phyloP scores from a whole-genome alignment of 345 rosid species.

The Boechera retrofracta region DNA sequence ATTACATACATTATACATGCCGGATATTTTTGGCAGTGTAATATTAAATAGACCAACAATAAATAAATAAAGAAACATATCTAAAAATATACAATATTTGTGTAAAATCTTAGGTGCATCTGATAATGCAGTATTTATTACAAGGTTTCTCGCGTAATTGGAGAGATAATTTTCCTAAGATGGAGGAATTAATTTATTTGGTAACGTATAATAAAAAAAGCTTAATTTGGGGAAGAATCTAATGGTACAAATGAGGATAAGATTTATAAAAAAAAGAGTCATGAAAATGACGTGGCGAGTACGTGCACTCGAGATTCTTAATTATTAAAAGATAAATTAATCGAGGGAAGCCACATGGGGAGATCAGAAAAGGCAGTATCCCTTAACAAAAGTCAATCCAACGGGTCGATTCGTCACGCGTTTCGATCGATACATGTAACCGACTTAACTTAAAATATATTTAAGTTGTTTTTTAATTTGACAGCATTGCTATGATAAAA shows the following conservation, averaged over 20 bases:
- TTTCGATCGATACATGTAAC: constrained; percentile 23
- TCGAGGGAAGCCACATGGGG: constrained; percentile 43
- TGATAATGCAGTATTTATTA: background rate
- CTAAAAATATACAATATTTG: background rate
- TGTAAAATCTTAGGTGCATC: background rate
- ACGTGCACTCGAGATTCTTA: constrained; percentile 42
- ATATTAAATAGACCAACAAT: background rate
- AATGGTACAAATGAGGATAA: constrained; percentile 35
- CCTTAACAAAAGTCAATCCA: constrained; percentile 31
- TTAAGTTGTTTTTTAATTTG: background rate
- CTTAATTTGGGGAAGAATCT: constrained; percentile 31
- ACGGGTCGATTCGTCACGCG: constrained; percentile 35
- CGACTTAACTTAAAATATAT: background rate
- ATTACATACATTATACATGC: background rate
- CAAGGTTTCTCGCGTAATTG: constrained; percentile 13
- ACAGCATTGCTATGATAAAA: background rate
- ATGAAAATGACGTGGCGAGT: constrained; percentile 46
- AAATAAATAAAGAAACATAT: background rate
- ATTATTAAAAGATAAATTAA: constrained; percentile 3
- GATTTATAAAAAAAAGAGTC: constrained; percentile 25
- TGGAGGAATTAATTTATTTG: constrained; percentile 1
- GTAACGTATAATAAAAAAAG: background rate
- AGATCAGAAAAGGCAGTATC: background rate
- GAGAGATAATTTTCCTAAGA: background rate
- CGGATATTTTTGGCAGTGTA: background rate